Evolutionary conservation across 2,329 filamentous ascomycete genomes (phyloP), one percentile per base, ranked within the genome.

Genomic region (Bisporella sp.): DNA sequence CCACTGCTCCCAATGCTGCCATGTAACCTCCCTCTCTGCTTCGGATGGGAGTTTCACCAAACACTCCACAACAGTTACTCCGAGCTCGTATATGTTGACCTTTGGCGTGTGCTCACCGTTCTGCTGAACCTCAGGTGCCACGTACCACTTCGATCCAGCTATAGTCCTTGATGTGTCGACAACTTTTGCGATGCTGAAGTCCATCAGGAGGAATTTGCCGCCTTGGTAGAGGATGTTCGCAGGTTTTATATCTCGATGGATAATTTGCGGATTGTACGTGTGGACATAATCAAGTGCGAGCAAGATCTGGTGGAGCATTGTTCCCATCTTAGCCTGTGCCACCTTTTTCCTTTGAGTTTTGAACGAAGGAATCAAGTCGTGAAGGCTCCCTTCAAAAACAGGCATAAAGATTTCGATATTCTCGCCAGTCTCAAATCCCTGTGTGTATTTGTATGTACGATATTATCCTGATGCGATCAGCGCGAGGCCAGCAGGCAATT

Each of bases 141-240:
- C 13, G 4, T 42, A 42, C 8, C 9, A 4, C 40, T 42, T 11
- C 13, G 40, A 12, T 42, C 40, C 40, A 21, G 13, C 40, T 30
- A 47, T 39, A 47, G 45, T 47, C 45, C 13, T 47, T 39, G 45
- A 39, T 21, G 45, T 40, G 13, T 40, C 45, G 31, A 47, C 13
- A 13, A 4, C 2, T 11, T 47, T 47, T 47, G 45, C 45, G 13
- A 47, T 47, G 29, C 45, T 32, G 21, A 47, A 40, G 33, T 47
- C 32, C n/a, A 32, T 47, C 35, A 47, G 5, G 35, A 47, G 29
- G 13, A 47, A 47, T 2, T 29, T 30, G 32, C 41, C 45, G 32
- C 28, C 4, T 9, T 47, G 11, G 35, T 13, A 47, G 32, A 47
- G 32, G 35, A 47, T 39, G 40, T 42, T 42, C 7, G 40, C 9